These are phyloP conservation scores for Arthrobotrys conoides DNA, from an alignment of 2,329 filamentous ascomycete genomes.

Conservation along the genomic window DNA sequence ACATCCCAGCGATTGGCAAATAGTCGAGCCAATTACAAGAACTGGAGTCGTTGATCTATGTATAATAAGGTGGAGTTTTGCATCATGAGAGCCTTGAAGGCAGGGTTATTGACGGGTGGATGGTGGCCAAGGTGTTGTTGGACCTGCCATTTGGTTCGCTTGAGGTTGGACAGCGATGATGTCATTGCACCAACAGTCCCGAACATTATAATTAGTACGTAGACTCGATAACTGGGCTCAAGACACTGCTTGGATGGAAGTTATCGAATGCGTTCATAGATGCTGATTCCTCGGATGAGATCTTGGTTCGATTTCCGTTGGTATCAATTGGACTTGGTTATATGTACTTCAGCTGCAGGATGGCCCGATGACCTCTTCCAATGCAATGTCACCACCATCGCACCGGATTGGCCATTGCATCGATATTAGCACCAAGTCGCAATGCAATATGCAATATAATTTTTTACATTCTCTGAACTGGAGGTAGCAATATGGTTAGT, in stretches of 20 bases:
- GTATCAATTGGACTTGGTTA: background rate
- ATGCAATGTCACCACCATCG: background rate
- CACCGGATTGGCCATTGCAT: too few species aligned
- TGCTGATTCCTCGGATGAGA: background rate
- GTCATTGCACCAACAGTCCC: conserved; percentile 15
- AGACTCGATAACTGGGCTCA: too few species aligned
- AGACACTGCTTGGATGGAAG: background rate
- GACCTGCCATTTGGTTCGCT: background rate
- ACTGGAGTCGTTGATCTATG: conserved; percentile 10
- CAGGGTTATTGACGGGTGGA: background rate
- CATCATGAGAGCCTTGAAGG: conserved; percentile 23
- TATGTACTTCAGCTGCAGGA: background rate
- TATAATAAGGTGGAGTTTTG: conserved; percentile 14
- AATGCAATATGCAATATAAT: conserved; percentile 26
- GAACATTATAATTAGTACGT: too few species aligned
- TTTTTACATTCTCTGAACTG: conserved; percentile 3
- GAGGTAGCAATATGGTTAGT: background rate
- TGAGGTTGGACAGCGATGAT: conserved; percentile 31
- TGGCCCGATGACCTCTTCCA: conserved; percentile 16
- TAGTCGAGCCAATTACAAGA: conserved; percentile 10
- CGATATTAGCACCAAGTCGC: background rate
- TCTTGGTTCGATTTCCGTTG: conserved; percentile 5
- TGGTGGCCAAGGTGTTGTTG: conserved; percentile 16
- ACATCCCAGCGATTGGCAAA: conserved; percentile 17
- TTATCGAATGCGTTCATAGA: background rate